Evolutionary conservation across 164 flowering plant genomes (phyloP).

Genomic region (Echeveria elegans): DNA sequence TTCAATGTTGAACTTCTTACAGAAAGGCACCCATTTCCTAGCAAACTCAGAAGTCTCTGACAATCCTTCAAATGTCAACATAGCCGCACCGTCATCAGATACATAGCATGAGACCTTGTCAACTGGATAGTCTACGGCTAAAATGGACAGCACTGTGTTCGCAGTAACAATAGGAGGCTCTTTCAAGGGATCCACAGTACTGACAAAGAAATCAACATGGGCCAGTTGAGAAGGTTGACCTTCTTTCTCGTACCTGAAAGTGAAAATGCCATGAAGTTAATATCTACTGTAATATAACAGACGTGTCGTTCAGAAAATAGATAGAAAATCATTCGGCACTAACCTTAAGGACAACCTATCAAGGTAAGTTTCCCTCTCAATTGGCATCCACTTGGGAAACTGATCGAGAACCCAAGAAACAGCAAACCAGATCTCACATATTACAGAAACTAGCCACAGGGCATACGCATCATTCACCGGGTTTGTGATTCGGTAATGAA

Average conservation of each 20-base stretch:
- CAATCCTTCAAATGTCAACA: constrained; percentile 64
- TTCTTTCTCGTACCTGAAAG: constrained; percentile 55
- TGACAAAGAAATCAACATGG: constrained; percentile 53
- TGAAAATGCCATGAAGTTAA: constrained; percentile 1
- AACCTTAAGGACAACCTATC: constrained; percentile 55
- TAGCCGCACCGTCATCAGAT: constrained; percentile 77
- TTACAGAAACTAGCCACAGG: constrained; percentile 57
- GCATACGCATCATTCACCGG: constrained; percentile 53
- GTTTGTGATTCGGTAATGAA: constrained; percentile 48
- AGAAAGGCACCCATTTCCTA: constrained; percentile 67
- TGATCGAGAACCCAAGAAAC: constrained; percentile 65
- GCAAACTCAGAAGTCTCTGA: constrained; percentile 71
- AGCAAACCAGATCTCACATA: constrained; percentile 68
- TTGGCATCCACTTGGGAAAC: constrained; percentile 60
- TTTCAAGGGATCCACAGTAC: constrained; percentile 62
- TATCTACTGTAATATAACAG: background rate
- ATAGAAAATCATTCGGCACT: constrained; percentile 1
- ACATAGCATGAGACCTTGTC: constrained; percentile 67
- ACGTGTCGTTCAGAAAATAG: background rate
- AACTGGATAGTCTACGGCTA: constrained; percentile 66
- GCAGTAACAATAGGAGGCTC: constrained; percentile 70
- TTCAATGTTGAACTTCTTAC: constrained; percentile 60
- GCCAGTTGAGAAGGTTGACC: constrained; percentile 53
- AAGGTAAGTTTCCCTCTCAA: constrained; percentile 60
- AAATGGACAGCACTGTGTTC: constrained; percentile 66